Evolutionary conservation across 2,329 filamentous ascomycete genomes (phyloP).

Genomic region (Dothiorella sarmentorum): DNA sequence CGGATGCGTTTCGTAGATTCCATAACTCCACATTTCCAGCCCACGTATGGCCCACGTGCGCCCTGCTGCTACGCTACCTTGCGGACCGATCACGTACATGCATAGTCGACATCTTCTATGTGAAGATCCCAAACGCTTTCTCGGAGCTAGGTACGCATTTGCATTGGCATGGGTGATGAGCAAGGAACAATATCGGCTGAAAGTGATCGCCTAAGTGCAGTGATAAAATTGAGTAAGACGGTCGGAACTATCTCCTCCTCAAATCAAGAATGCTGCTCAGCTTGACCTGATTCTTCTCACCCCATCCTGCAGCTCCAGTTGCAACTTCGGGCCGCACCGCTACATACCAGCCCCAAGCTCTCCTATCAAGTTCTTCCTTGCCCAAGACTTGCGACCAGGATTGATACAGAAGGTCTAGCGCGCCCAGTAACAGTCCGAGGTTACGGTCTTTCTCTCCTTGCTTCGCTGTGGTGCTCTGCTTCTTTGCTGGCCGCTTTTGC

Average conservation of each 20-base stretch:
- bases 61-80: too few relatives aligned
- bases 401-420: conserved; percentile 66
- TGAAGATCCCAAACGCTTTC: too few relatives aligned
- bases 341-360: conserved; percentile 80
- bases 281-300: conserved; percentile 69
- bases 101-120: too few relatives aligned
- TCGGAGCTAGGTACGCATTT: not conserved
- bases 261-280: conserved; percentile 56
- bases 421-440: conserved; percentile 64
- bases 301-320: conserved; percentile 73
- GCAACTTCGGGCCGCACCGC: conserved; percentile 73
- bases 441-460: conserved; percentile 66
- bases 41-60: too few relatives aligned
- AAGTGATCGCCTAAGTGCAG: conserved; percentile 5
- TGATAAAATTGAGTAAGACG: not conserved
- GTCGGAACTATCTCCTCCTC: conserved; percentile 13
- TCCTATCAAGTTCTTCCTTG: conserved; percentile 65
- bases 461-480: conserved; percentile 50
- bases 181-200: not conserved
- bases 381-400: conserved; percentile 69
- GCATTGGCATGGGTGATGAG: not conserved
- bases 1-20: too few relatives aligned
- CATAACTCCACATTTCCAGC: too few relatives aligned
- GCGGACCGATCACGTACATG: too few relatives aligned
- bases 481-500: conserved; percentile 41